Evolutionary conservation across 495 filamentous ascomycete genomes (phyloP).

Genomic region (Aspergillus bertholletiae): DNA sequence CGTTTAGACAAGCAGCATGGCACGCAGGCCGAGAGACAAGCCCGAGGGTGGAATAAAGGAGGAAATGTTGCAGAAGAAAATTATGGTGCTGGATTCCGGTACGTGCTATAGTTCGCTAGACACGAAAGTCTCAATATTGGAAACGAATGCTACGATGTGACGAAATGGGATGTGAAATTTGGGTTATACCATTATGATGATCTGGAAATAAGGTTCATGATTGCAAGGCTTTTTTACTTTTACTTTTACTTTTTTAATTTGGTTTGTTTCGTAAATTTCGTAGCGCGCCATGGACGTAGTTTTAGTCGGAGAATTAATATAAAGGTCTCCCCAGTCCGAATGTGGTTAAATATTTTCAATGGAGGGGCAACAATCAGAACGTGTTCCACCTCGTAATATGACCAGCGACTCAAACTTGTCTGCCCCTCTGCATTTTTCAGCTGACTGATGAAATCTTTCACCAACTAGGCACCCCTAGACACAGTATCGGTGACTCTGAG

Average conservation of each 20-base stretch:
- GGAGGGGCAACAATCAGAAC: not conserved
- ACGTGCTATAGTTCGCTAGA: conserved; percentile 32
- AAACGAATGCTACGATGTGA: not conserved
- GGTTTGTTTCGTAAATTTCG: too few relatives aligned
- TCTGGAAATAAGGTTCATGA: too few relatives aligned
- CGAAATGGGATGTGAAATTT: not conserved
- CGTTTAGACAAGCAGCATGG: conserved; percentile 52
- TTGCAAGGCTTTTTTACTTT: too few relatives aligned
- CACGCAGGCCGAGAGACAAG: conserved; percentile 19
- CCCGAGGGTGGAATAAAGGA: conserved; percentile 12
- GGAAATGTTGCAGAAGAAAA: conserved; percentile 42
- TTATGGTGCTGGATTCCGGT: conserved; percentile 47
- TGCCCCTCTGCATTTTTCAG: not conserved
- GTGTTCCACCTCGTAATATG: not conserved
- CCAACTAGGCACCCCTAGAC: not conserved
- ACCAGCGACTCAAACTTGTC: not conserved
- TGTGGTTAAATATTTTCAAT: not conserved
- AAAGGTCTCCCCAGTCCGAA: too few relatives aligned
- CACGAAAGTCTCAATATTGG: not conserved
- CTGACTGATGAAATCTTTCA: not conserved
- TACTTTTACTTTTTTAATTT: too few relatives aligned
- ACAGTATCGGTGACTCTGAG: not conserved
- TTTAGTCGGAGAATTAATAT: too few relatives aligned
- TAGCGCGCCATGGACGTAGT: too few relatives aligned
- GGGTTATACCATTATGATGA: too few relatives aligned